Evolutionary conservation across 768 basidiomycete species (phyloP).

Genomic region (Lyophyllum atratum): DNA sequence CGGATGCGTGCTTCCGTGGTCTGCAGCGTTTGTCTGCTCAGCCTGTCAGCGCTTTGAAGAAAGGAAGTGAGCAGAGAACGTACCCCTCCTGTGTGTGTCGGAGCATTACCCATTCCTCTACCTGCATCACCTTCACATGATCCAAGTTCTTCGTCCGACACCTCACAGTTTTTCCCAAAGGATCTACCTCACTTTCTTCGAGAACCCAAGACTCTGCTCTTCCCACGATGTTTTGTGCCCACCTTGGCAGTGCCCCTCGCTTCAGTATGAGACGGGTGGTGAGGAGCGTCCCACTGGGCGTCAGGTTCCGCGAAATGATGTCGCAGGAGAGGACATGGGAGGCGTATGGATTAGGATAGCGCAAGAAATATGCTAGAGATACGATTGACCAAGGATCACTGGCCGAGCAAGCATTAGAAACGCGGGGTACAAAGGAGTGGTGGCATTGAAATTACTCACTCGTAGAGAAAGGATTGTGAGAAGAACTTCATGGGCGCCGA

Average conservation of each 20-base stretch:
- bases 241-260: slow-evolving; percentile 85
- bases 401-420: background rate
- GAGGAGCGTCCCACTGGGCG: slow-evolving; percentile 70
- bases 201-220: slow-evolving; percentile 93
- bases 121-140: slow-evolving; percentile 92
- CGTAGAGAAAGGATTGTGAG: slow-evolving; percentile 55
- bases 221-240: slow-evolving; percentile 83
- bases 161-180: slow-evolving; percentile 70
- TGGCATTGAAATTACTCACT: slow-evolving; percentile 34
- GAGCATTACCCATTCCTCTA: slow-evolving; percentile 80
- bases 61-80: slow-evolving; percentile 21
- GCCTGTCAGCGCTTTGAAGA: slow-evolving; percentile 1
- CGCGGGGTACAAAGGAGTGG: background rate
- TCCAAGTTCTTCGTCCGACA: slow-evolving; percentile 90
- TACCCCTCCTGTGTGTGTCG: slow-evolving; percentile 72
- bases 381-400: slow-evolving; percentile 96
- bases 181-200: slow-evolving; percentile 94
- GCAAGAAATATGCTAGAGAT: slow-evolving; percentile 89
- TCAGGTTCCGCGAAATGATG: slow-evolving; percentile 82
- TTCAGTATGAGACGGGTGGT: slow-evolving; percentile 94
- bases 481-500: slow-evolving; percentile 56
- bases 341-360: slow-evolving; percentile 95
- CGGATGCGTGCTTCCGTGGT: slow-evolving; percentile 83
- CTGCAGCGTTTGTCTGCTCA: slow-evolving; percentile 72
- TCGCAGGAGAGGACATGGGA: slow-evolving; percentile 94